phyloP scores from a whole-genome alignment of 768 basidiomycete species.

The Termitomyces heimii region DNA sequence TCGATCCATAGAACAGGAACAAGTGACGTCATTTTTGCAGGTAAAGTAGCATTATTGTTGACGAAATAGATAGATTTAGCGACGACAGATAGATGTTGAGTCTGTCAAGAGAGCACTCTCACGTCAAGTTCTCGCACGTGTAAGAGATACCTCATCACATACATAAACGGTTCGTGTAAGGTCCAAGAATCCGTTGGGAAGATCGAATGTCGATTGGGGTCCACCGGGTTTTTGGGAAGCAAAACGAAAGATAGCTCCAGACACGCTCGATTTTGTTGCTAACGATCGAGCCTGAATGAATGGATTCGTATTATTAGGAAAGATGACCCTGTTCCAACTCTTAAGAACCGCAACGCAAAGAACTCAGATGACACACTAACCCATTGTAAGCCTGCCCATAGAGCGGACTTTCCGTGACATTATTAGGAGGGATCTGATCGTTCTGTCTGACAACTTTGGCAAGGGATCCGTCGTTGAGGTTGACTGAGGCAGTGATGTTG shows the following conservation, averaged over 20 bases:
- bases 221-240: constrained; percentile 39
- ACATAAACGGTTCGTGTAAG: constrained; percentile 49
- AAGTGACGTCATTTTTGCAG: constrained; percentile 33
- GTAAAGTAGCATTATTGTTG: constrained; percentile 26
- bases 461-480: constrained; percentile 38
- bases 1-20: constrained; percentile 51
- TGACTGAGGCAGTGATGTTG: constrained; percentile 35
- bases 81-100: constrained; percentile 49
- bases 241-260: constrained; percentile 53
- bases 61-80: constrained; percentile 61
- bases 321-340: constrained; percentile 31
- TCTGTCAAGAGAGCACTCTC: constrained; percentile 21
- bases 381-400: constrained; percentile 54
- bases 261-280: constrained; percentile 44
- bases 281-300: constrained; percentile 48
- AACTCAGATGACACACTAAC: constrained; percentile 24
- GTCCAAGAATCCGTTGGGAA: constrained; percentile 45
- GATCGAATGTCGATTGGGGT: constrained; percentile 38
- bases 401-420: constrained; percentile 42
- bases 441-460: constrained; percentile 26
- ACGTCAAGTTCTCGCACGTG: not conserved
- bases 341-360: not conserved
- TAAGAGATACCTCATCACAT: constrained; percentile 15
- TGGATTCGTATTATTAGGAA: constrained; percentile 29
- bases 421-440: constrained; percentile 34